Base-by-base conservation (phyloP, 2,329 filamentous ascomycete species). In the Colletotrichum sansevieriae region DNA sequence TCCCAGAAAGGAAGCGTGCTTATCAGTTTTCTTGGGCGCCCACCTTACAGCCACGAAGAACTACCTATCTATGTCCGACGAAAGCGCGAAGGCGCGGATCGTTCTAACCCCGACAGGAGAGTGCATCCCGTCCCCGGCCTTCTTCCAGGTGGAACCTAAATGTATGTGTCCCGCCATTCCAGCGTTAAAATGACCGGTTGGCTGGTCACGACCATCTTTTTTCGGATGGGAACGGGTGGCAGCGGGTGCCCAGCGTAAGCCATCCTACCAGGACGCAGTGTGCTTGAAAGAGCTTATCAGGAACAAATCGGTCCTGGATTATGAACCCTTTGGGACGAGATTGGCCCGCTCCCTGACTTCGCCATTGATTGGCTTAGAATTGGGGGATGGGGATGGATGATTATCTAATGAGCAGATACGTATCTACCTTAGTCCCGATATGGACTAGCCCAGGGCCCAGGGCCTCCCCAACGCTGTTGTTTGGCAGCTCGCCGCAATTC, bases 401-500 rank as follows among this genome's bases (percentile, higher is more conserved):
- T 68, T 65, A 68, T 65, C 55, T 68, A 66, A 69, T 20, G 18
- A 4, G 3, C 12, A 44, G 7, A 12, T 15, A 41, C 6, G 2
- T 3, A n/a, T 7, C 60, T 58, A 29, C 29, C 7, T 29, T 9
- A 68, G 47, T 39, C 60, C 43, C 0, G 4, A 35, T 46, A 3
- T 3, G 37, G 68, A 11, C 43, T 71, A 69, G 70, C 18, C 11
- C 39, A 10, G 11, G 20, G 12, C 29, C 57, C 68, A 39, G 59
- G 46, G 62, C 64, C 63, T 68, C 70, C 70, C 70, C 70, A 71
- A 71, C 67, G 67, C 67, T 63, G 63, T 47, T 57, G 57, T 67
- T 57, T 64, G 68, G 60, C 57, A 70, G 68, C 68, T 70, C 59
- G 66, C 70, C 65, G 68, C 68, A 72, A 71, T 71, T 72, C 70